Evolutionary conservation across 139 green algal species (phyloP), one percentile per base, ranked within the genome.

Genomic region (Volvox africanus): DNA sequence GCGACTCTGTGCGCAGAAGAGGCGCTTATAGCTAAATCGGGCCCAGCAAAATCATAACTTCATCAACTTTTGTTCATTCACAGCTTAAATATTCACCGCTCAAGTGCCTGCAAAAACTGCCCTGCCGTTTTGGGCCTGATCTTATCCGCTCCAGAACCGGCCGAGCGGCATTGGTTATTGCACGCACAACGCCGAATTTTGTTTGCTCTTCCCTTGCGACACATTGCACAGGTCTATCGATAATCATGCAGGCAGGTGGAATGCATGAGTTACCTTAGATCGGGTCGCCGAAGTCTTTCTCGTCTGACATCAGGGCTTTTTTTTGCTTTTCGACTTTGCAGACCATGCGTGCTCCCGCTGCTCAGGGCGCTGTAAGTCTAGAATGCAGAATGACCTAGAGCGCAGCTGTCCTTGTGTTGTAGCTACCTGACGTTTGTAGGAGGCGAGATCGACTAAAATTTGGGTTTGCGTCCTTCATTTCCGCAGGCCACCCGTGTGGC

Each of bases 341-440:
- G 92, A 92, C 91, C 82, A 91, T 94, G 88, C 89, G 89, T 75
- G 89, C 87, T 50, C 88, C 90, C 78, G 79, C 88, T 77, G 67
- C 88, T 36, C 85, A 91, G 83, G 76, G 92, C 88, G 81, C 85
- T 35, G 92, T 94, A 86, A 94, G 92, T 92, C 33, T 61, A 69
- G 30, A 33, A 16, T 17, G 62, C 65, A 24, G 22, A 28, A 20
- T 35, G 78, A 67, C 67, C 78, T 84, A 82, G 76, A 9, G 21
- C 61, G 19, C 24, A 22, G 76, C 6, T 82, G 13, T 17, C 76
- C 32, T 30, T 19, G 33, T 26, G 30, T 13, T 16, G 2, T 36
- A 19, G 18, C 50, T 67, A 16, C 50, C 26, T 73, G 12, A 55
- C 24, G 35, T 33, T 82, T 61, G 20, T 19, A 20, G 21, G 21